Evolutionary conservation across 2,329 filamentous ascomycete genomes (phyloP).

Genomic region (Dactylellina leptospora): DNA sequence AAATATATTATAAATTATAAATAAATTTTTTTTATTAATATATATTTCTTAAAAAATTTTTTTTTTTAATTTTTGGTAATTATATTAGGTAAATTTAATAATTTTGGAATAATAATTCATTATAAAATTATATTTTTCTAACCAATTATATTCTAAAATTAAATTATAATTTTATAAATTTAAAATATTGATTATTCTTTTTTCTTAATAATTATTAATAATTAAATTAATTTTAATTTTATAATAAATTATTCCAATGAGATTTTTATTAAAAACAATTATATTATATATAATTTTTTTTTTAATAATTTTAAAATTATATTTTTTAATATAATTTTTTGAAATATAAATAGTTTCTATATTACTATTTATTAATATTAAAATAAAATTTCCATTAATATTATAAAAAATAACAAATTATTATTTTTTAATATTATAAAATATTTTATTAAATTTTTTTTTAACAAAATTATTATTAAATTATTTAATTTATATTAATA

Average conservation of each 20-base stretch:
- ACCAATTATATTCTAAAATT: not conserved
- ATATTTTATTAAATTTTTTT: not conserved
- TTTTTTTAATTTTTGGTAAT: not conserved
- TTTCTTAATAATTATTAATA: not conserved
- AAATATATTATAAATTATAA: not conserved
- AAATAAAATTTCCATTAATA: not conserved
- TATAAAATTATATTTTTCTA: not conserved
- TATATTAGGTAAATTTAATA: not conserved
- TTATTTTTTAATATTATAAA: not conserved
- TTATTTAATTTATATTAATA: not conserved
- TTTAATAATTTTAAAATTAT: not conserved
- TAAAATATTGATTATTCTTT: not conserved
- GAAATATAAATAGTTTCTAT: not conserved
- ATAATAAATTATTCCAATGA: not conserved
- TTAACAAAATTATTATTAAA: not conserved
- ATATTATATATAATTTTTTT: not conserved
- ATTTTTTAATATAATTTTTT: not conserved
- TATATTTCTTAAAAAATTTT: not conserved
- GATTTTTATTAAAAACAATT: not conserved
- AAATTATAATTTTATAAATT: not conserved
- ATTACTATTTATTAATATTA: not conserved
- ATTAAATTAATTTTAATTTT: not conserved
- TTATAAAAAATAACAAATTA: not conserved
- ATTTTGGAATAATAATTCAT: not conserved
- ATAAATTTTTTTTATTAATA: not conserved